Evolutionary conservation across 345 rosid species (phyloP).

Genomic region (Xanthoceras sorbifolium): DNA sequence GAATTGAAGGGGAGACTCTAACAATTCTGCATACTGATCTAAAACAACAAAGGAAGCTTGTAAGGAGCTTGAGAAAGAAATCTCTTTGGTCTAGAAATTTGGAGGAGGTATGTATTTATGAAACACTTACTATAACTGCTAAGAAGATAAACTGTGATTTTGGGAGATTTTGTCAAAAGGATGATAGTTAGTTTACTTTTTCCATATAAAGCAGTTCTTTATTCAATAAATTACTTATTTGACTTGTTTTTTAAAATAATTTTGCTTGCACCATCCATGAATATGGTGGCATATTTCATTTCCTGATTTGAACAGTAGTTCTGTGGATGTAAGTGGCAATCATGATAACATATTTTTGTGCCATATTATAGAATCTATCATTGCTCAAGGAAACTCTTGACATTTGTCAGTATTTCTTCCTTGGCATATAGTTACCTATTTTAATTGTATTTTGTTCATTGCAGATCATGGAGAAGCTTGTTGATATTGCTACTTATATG

Average conservation of each 20-base stretch:
- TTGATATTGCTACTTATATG: slow-evolving; percentile 59
- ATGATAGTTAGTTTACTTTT: background rate
- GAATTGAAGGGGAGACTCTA: slow-evolving; percentile 66
- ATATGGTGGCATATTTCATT: background rate
- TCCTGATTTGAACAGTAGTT: background rate
- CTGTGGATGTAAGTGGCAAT: background rate
- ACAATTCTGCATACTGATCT: slow-evolving; percentile 63
- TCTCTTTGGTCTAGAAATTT: slow-evolving; percentile 86
- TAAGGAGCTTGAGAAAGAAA: slow-evolving; percentile 72
- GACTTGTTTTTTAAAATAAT: background rate
- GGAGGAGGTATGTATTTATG: slow-evolving; percentile 62
- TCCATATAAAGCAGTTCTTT: background rate
- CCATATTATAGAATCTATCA: background rate
- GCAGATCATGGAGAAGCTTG: slow-evolving; percentile 79
- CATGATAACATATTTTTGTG: background rate
- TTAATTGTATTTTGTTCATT: slow-evolving; percentile 20
- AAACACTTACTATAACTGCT: slow-evolving; percentile 12
- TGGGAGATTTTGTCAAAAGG: background rate
- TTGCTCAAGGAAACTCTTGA: background rate
- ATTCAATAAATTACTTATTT: background rate
- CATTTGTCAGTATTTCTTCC: background rate
- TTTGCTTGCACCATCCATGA: background rate
- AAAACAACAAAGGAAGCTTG: slow-evolving; percentile 70
- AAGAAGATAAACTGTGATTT: background rate
- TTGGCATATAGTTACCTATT: background rate